Evolutionary conservation across 805 yeast genomes (phyloP), one percentile per base, ranked within the genome.

Genomic region (Jamesozyma hellenica): DNA sequence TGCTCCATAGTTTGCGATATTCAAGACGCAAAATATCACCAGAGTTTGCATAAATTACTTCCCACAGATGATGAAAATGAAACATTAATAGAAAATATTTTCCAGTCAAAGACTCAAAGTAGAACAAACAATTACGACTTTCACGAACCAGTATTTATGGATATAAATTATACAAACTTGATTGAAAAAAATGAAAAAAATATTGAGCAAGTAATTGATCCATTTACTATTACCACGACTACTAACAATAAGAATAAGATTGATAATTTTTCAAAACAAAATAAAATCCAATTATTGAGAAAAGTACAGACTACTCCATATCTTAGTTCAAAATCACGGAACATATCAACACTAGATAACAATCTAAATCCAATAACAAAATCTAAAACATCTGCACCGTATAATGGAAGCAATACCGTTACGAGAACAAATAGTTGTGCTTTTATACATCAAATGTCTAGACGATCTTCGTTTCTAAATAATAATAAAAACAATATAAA

Each of bases 1-100:
- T 40, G 61, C 42, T 38, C 52, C 32, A 47, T 41, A 38, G 47
- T 57, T 41, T 52, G 60, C 43, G 56, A 51, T 46, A 21, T 19
- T 17, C 27, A 31, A 12, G 41, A 34, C 7, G 28, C 34, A 2
- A 34, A 38, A 5, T 10, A 8, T 26, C 32, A 12, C 7, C 8
- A 21, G 8, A 21, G 23, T 21, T 21, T 21, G 8, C 5, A 21
- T 21, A 8, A 21, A 21, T 8, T 8, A 6, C 8, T 21, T 6
- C 23, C 23, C 5, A 21, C 5, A 21, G 23, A 21, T 6, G 8
- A 21, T 6, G 23, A 21, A 21, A 34, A 15, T 14, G 14, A 17
- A n/a, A 18, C 33, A 11, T 18, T 39, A 2, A 33, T 39, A 11
- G 28, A 23, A 16, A 37, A 39, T 34, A 32, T n/a, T n/a, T 9